Evolutionary conservation across 306 rosid species (phyloP).

Genomic region (Fagus crenata): DNA sequence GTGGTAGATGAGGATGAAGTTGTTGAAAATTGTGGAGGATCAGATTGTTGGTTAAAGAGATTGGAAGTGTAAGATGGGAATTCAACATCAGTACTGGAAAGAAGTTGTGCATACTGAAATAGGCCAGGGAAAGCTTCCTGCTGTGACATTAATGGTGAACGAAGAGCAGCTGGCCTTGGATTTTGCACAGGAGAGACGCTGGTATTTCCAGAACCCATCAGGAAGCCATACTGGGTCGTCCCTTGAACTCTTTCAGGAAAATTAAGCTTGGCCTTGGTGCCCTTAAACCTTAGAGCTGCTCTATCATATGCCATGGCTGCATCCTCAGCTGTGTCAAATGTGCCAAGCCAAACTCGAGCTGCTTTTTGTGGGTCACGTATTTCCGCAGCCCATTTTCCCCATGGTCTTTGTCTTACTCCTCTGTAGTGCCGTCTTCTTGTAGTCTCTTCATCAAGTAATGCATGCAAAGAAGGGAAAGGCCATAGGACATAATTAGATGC

Average conservation of each 20-base stretch:
- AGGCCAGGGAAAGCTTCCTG: constrained; percentile 54
- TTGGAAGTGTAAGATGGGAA: constrained; percentile 46
- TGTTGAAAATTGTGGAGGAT: constrained; percentile 30
- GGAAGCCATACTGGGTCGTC: not conserved
- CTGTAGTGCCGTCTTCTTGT: constrained; percentile 58
- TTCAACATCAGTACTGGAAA: constrained; percentile 49
- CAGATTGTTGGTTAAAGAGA: constrained; percentile 43
- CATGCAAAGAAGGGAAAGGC: not conserved
- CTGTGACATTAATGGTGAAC: constrained; percentile 17
- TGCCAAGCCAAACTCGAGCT: constrained; percentile 85
- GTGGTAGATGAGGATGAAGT: constrained; percentile 34
- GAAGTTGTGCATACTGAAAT: constrained; percentile 70
- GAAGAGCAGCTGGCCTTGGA: not conserved
- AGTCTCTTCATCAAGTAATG: constrained; percentile 26
- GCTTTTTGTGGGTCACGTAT: constrained; percentile 86
- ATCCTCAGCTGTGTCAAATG: constrained; percentile 82
- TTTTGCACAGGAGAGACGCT: not conserved
- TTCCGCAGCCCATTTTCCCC: constrained; percentile 98
- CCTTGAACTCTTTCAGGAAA: constrained; percentile 58
- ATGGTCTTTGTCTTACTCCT: constrained; percentile 87
- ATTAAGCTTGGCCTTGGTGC: constrained; percentile 80
- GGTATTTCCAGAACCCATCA: constrained; percentile 1
- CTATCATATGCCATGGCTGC: constrained; percentile 82
- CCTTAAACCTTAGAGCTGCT: constrained; percentile 78
- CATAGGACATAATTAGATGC: not conserved